A percentile compares a stretch with the other conserved stretches of the same genome.
phyloP scores from a whole-genome alignment of 2,329 filamentous ascomycete genomes.

The Aspergillus puulaauensis region DNA sequence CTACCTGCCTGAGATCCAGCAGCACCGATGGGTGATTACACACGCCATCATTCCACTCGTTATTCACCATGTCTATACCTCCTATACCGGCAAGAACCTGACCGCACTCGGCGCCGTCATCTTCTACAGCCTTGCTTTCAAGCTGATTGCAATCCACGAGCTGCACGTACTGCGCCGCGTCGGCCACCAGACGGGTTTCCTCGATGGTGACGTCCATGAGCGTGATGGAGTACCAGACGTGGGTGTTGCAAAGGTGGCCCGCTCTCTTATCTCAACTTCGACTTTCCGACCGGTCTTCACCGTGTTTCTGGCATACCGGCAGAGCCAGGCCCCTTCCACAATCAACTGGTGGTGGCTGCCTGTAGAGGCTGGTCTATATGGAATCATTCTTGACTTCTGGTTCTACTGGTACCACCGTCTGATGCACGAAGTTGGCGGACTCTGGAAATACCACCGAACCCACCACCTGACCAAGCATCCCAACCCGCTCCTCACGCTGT shows the following conservation, averaged over 20 bases:
- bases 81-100: slow-evolving; percentile 32
- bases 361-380: slow-evolving; percentile 42
- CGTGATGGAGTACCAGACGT: slow-evolving; percentile 46
- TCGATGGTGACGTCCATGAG: slow-evolving; percentile 47
- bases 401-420: slow-evolving; percentile 41
- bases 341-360: slow-evolving; percentile 39
- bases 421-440: slow-evolving; percentile 41
- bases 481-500: slow-evolving; percentile 43
- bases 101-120: slow-evolving; percentile 30
- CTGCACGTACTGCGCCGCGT: slow-evolving; percentile 39
- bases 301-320: slow-evolving; percentile 32
- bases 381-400: slow-evolving; percentile 47
- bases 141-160: slow-evolving; percentile 42
- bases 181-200: slow-evolving; percentile 41
- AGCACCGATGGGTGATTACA: slow-evolving; percentile 42
- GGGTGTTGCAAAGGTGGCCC: slow-evolving; percentile 34
- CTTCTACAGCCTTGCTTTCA: slow-evolving; percentile 43
- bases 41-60: slow-evolving; percentile 39
- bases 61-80: slow-evolving; percentile 37
- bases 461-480: slow-evolving; percentile 50
- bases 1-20: slow-evolving; percentile 35
- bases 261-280: slow-evolving; percentile 34
- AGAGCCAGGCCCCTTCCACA: slow-evolving; percentile 21
- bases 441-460: slow-evolving; percentile 48
- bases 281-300: slow-evolving; percentile 35